phyloP scores from a whole-genome alignment of 2,329 filamentous ascomycete species.

The Aspergillus tanneri region DNA sequence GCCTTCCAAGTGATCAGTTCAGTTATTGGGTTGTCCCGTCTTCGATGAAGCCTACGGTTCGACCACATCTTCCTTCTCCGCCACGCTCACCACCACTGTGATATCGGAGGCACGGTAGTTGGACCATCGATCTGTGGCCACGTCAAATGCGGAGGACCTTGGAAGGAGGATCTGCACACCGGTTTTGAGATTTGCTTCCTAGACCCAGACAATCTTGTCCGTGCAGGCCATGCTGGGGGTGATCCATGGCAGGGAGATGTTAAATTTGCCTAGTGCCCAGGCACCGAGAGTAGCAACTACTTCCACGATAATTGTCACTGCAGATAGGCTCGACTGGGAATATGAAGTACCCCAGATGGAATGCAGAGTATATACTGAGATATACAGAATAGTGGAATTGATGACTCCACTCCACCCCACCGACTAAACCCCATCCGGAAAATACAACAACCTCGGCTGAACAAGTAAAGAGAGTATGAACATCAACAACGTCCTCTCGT shows the following conservation, averaged over 20 bases:
- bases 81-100: slow-evolving; percentile 16
- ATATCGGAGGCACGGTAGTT: slow-evolving; percentile 9
- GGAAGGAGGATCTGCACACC: slow-evolving; percentile 12
- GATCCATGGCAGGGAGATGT: background rate
- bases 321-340: too few species aligned
- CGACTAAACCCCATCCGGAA: too few species aligned
- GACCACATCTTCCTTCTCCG: slow-evolving; percentile 9
- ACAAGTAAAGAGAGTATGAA: too few species aligned
- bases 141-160: background rate
- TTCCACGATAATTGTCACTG: too few species aligned
- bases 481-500: too few species aligned
- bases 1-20: slow-evolving; percentile 6
- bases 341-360: too few species aligned
- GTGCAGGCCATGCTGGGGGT: background rate
- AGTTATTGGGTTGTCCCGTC: background rate
- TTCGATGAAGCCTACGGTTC: slow-evolving; percentile 7
- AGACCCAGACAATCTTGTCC: background rate
- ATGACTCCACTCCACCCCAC: too few species aligned
- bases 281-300: background rate
- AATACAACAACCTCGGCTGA: too few species aligned
- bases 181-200: slow-evolving; percentile 9
- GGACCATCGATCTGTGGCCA: slow-evolving; percentile 15
- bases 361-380: too few species aligned
- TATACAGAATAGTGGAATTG: too few species aligned
- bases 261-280: background rate